phyloP scores from a whole-genome alignment of 2,329 filamentous ascomycete species.

The Aureobasidium sp. region DNA sequence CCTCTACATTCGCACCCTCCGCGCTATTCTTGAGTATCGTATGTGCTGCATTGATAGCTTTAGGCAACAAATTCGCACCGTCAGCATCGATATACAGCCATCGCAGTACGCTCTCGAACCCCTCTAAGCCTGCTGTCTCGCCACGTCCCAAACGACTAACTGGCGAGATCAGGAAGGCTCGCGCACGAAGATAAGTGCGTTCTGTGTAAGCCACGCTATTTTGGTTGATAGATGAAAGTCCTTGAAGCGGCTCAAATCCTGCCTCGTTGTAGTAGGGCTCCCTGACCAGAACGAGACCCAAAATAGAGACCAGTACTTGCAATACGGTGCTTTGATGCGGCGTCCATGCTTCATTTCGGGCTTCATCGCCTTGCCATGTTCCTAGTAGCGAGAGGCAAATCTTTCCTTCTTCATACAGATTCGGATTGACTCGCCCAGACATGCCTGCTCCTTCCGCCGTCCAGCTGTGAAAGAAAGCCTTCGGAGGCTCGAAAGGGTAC shows the following conservation, averaged over 20 bases:
- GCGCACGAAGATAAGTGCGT: constrained; percentile 46
- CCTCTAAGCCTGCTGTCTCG: constrained; percentile 26
- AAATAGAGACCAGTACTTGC: constrained; percentile 51
- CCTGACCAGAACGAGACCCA: constrained; percentile 52
- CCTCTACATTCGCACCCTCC: constrained; percentile 23
- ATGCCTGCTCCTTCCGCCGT: constrained; percentile 44
- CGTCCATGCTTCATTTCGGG: constrained; percentile 48
- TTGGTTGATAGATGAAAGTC: constrained; percentile 35
- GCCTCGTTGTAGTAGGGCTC: constrained; percentile 60
- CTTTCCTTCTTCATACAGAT: constrained; percentile 56
- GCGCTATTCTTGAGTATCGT: constrained; percentile 37
- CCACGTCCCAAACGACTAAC: not conserved
- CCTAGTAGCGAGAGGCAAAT: constrained; percentile 54
- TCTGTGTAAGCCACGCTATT: constrained; percentile 48
- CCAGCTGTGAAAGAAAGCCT: constrained; percentile 47
- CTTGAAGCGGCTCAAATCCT: constrained; percentile 49
- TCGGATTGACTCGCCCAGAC: constrained; percentile 52
- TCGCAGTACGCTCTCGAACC: constrained; percentile 45
- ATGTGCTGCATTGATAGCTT: constrained; percentile 38
- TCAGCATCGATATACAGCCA: constrained; percentile 43
- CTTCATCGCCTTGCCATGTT: constrained; percentile 50
- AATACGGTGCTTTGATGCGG: constrained; percentile 47
- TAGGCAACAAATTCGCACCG: constrained; percentile 35
- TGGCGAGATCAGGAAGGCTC: constrained; percentile 39
- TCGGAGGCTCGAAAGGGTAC: constrained; percentile 48